A percentile compares a stretch with the other conserved stretches of the same genome.
phyloP scores from a whole-genome alignment of 192 early-diverging fungal genomes.

The Coemansia sp. region DNA sequence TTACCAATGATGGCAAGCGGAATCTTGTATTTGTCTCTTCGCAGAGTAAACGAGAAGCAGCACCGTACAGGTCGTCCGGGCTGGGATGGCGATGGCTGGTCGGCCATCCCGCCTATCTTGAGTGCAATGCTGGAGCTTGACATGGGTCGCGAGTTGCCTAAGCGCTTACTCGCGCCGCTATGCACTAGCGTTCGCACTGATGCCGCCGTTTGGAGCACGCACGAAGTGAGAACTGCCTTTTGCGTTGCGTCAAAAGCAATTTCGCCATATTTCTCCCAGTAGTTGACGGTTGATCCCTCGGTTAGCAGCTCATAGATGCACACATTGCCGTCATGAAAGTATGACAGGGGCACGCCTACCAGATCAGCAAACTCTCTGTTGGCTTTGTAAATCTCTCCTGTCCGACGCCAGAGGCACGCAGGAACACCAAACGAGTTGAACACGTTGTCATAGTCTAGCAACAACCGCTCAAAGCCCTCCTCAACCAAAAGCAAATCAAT shows the following conservation, averaged over 20 bases:
- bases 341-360: conserved; percentile 80
- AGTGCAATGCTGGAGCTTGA: conserved; percentile 29
- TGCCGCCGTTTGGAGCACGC: conserved; percentile 64
- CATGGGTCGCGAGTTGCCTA: conserved; percentile 25
- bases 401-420: conserved; percentile 92
- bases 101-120: conserved; percentile 24
- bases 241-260: conserved; percentile 96
- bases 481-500: conserved; percentile 93
- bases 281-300: conserved; percentile 93
- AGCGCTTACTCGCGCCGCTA: conserved; percentile 9
- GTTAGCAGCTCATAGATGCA: conserved; percentile 81
- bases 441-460: conserved; percentile 94
- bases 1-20: conserved; percentile 73
- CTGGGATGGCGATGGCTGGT: conserved; percentile 42
- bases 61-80: conserved; percentile 63
- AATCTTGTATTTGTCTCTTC: conserved; percentile 93
- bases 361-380: conserved; percentile 93
- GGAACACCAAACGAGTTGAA: conserved; percentile 95
- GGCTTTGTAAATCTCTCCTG: conserved; percentile 95
- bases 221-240: conserved; percentile 94
- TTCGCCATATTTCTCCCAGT: conserved; percentile 98
- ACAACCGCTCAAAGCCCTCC: conserved; percentile 91
- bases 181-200: conserved; percentile 40
- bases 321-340: conserved; percentile 71
- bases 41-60: conserved; percentile 95